Percentiles rank a stretch among this genome's conserved stretches.
phyloP scores from a whole-genome alignment of 805 yeast genomes.

The Metschnikowia proteae region DNA sequence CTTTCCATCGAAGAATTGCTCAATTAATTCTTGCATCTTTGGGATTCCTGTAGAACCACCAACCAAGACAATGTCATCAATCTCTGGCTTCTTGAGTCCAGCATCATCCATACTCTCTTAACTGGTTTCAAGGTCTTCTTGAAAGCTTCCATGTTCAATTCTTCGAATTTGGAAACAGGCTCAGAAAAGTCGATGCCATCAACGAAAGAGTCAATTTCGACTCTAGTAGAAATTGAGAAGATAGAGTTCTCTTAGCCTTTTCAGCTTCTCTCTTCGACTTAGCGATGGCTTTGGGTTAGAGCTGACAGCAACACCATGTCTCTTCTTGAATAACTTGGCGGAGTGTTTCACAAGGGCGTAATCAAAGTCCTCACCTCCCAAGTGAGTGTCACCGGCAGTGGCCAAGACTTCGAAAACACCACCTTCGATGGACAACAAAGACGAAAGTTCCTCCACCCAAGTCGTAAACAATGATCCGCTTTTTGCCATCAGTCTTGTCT shows the following conservation, averaged over 20 bases:
- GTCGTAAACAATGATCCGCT: conserved; percentile 21
- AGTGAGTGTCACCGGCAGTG: conserved; percentile 39
- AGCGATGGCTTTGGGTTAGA: conserved; percentile 21
- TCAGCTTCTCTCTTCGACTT: conserved; percentile 24
- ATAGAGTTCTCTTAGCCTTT: conserved; percentile 23
- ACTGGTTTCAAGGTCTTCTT: conserved; percentile 23
- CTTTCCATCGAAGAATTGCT: conserved; percentile 20
- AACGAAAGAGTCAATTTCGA: conserved; percentile 20
- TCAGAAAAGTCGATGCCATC: conserved; percentile 23
- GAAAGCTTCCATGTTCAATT: conserved; percentile 21
- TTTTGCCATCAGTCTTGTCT: conserved; percentile 21
- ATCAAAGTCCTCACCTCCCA: conserved; percentile 24
- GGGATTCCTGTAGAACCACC: conserved; percentile 24
- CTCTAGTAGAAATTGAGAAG: conserved; percentile 20
- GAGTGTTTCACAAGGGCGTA: conserved; percentile 20
- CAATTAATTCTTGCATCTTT: conserved; percentile 21
- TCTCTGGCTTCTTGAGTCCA: conserved; percentile 19
- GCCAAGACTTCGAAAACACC: conserved; percentile 24
- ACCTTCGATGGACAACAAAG: conserved; percentile 22
- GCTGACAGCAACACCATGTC: conserved; percentile 16
- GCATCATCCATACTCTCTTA: conserved; percentile 20
- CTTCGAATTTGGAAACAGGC: conserved; percentile 21
- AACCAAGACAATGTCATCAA: conserved; percentile 22
- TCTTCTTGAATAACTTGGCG: conserved; percentile 19
- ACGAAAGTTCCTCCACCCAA: conserved; percentile 25